Percentiles rank a stretch among this genome's conserved stretches.
Conservation (phyloP, 2,329 filamentous ascomycete species). For the Sarocladium strictum region DNA sequence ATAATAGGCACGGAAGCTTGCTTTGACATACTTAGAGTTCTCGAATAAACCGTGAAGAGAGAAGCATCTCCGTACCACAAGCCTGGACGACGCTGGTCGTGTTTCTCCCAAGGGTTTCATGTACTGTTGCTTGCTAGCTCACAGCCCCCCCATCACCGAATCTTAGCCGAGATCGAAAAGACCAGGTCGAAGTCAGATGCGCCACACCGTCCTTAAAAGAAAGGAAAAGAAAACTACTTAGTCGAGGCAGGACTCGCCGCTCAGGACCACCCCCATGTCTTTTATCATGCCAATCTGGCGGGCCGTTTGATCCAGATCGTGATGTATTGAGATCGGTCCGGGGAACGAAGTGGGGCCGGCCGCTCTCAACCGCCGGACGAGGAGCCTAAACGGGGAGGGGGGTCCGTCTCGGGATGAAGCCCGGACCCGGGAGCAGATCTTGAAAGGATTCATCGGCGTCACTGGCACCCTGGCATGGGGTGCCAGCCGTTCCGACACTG, state of each 20-base stretch:
- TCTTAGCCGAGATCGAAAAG: no score
- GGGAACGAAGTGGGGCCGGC: background rate
- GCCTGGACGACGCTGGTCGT: no score
- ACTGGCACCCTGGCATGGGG: background rate
- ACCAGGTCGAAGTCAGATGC: no score
- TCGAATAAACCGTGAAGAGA: no score
- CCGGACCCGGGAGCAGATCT: background rate
- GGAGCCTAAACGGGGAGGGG: slow-evolving; percentile 6
- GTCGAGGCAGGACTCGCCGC: background rate
- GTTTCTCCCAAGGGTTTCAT: no score
- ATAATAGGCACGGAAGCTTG: no score
- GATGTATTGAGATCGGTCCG: slow-evolving; percentile 2
- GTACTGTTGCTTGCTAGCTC: no score
- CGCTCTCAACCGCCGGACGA: background rate
- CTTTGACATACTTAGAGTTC: no score
- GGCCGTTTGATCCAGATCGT: background rate
- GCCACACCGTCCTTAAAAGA: no score
- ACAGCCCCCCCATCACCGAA: no score
- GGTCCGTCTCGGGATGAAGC: background rate
- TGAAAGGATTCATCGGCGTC: background rate
- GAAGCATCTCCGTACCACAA: no score
- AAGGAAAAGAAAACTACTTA: no score
- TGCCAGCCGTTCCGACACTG: background rate
- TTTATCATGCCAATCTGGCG: background rate
- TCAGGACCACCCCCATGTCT: background rate